phyloP scores from a whole-genome alignment of 352 stramenopile genomes.

The Phytophthora chlamydospora region DNA sequence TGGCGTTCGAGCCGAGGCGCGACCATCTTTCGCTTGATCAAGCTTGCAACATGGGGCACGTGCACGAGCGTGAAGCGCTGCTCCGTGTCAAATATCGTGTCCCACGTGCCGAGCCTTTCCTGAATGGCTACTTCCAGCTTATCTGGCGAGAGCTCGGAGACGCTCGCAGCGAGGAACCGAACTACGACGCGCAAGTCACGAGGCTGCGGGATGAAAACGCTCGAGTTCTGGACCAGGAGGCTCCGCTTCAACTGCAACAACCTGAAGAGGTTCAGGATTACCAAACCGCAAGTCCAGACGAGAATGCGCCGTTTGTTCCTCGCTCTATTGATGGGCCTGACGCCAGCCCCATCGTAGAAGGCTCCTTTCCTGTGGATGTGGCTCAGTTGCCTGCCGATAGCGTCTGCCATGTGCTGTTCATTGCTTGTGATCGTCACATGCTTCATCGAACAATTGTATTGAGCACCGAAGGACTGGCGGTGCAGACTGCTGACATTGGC shows the following conservation, averaged over 20 bases:
- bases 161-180: slow-evolving; percentile 55
- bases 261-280: slow-evolving; percentile 4
- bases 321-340: slow-evolving; percentile 34
- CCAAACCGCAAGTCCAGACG: slow-evolving; percentile 2
- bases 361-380: slow-evolving; percentile 52
- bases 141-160: slow-evolving; percentile 60
- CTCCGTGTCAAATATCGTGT: slow-evolving; percentile 58
- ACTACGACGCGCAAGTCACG: slow-evolving; percentile 50
- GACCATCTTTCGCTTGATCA: slow-evolving; percentile 42
- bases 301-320: background rate
- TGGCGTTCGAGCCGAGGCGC: slow-evolving; percentile 49
- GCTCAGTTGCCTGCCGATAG: slow-evolving; percentile 46
- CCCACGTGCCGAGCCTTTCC: slow-evolving; percentile 43
- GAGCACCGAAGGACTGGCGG: slow-evolving; percentile 54
- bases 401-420: slow-evolving; percentile 65
- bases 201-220: slow-evolving; percentile 46
- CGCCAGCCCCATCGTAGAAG: slow-evolving; percentile 33
- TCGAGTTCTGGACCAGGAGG: slow-evolving; percentile 16
- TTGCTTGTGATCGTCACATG: slow-evolving; percentile 61
- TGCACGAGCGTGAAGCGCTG: slow-evolving; percentile 45
- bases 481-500: slow-evolving; percentile 34
- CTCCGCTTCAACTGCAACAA: slow-evolving; percentile 35
- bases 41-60: slow-evolving; percentile 36
- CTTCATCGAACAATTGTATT: slow-evolving; percentile 65
- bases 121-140: slow-evolving; percentile 71